Conservation (phyloP, 345 rosid species). For the Trapa incisa region DNA sequence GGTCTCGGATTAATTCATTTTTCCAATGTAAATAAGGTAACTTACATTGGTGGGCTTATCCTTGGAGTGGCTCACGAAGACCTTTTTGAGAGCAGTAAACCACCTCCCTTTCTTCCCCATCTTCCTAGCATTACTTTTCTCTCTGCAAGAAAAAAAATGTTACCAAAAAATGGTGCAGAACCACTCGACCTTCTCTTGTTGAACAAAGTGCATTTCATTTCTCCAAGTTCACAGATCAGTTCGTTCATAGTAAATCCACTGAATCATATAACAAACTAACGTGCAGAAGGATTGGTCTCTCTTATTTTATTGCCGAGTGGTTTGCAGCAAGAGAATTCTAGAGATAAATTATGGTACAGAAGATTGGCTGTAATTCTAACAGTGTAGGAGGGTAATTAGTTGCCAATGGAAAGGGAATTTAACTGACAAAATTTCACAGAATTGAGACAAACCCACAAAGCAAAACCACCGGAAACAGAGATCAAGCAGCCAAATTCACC, state of each 20-base stretch:
- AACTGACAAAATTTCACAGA: not conserved
- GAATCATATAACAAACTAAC: not conserved
- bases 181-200: not conserved
- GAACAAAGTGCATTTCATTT: not conserved
- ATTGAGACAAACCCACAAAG: not conserved
- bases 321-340: no score
- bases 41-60: conserved; percentile 67
- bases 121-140: conserved; percentile 44
- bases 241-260: not conserved
- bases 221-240: not conserved
- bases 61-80: conserved; percentile 55
- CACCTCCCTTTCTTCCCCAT: conserved; percentile 97
- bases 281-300: no score
- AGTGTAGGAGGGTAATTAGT: conserved; percentile 1
- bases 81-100: conserved; percentile 89
- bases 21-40: not conserved
- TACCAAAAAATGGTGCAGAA: not conserved
- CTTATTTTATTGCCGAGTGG: not conserved
- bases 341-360: not conserved
- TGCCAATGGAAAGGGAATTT: not conserved
- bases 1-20: not conserved
- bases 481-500: not conserved
- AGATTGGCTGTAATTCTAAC: not conserved
- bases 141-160: conserved; percentile 14
- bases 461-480: conserved; percentile 1